Evolutionary conservation across 495 filamentous ascomycete genomes (phyloP), one percentile per base, ranked within the genome.

Genomic region (Viridothelium virens): DNA sequence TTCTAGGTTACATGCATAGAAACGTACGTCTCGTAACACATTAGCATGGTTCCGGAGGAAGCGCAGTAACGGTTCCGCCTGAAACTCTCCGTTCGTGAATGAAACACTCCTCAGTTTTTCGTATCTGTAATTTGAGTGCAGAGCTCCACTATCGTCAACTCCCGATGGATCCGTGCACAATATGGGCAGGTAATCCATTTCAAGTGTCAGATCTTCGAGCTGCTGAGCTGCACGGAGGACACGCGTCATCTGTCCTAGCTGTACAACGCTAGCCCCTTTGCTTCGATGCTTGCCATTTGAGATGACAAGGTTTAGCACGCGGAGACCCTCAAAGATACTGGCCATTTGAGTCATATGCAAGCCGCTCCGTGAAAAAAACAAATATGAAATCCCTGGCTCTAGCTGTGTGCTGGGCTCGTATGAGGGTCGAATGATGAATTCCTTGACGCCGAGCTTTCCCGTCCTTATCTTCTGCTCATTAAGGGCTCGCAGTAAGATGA

Each of bases 351-450:
- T 36, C 53, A 59, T 34, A 3, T 33, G 18, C 0, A 9, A 6
- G 6, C 53, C 31, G 6, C 6, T 7, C 14, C 31, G 53, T 31
- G 53, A 33, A 36, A 59, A 59, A 31, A 59, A 59, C 36, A 59
- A 14, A 31, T 59, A 59, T 9, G 53, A 59, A 9, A 59, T 59
- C 31, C 53, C 53, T 36, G 53, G 53, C 31, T 36, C 53, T 18
- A 59, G 4, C 36, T n/a, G 3, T 36, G 53, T 59, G 10, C 53
- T 7, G 7, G 53, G 53, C 53, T 59, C 53, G 31, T 59, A 59
- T 14, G 53, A 59, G 7, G 53, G 53, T 36, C 53, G 53, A 34
- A 59, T 59, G 18, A 59, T 59, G 14, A 59, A 59, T 18, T 59
- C 53, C 53, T 59, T 4, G 31, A 59, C 31, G 6, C 25, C 31